Evolutionary conservation across 805 yeast species (phyloP).

Genomic region (Saturnispora besseyi): DNA sequence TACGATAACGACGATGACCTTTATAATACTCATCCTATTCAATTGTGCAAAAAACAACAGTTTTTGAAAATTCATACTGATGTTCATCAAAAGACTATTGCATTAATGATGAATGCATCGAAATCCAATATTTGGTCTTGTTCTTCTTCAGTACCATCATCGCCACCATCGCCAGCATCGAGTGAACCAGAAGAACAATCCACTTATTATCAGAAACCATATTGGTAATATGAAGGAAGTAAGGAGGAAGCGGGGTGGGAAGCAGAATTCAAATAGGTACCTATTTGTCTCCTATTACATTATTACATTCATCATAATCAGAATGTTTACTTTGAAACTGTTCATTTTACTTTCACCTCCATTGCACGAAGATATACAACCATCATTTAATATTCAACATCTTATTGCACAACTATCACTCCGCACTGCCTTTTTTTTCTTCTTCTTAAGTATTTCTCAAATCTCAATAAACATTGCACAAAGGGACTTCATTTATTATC

Average conservation of each 20-base stretch:
- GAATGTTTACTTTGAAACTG: background rate
- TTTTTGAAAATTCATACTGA: constrained; percentile 6
- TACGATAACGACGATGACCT: background rate
- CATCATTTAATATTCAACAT: background rate
- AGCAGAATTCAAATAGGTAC: too few species aligned
- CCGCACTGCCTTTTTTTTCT: background rate
- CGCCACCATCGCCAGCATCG: background rate
- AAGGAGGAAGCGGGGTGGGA: too few species aligned
- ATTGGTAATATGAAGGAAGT: background rate
- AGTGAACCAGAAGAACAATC: background rate
- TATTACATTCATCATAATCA: background rate
- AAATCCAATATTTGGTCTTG: background rate
- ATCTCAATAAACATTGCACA: background rate
- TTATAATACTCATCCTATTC: background rate
- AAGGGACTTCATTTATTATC: background rate
- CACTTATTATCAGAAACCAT: constrained; percentile 1
- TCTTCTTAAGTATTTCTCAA: background rate
- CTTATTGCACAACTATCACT: background rate
- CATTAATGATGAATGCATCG: constrained; percentile 25
- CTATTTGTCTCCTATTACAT: too few species aligned
- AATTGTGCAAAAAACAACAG: constrained; percentile 1
- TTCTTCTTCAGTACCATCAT: background rate
- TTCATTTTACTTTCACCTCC: too few species aligned
- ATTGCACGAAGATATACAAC: background rate
- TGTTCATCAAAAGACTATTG: constrained; percentile 15